Base-by-base conservation (phyloP, 1,139 yeast genomes). In the Yamadazyma atmosphaerica region DNA sequence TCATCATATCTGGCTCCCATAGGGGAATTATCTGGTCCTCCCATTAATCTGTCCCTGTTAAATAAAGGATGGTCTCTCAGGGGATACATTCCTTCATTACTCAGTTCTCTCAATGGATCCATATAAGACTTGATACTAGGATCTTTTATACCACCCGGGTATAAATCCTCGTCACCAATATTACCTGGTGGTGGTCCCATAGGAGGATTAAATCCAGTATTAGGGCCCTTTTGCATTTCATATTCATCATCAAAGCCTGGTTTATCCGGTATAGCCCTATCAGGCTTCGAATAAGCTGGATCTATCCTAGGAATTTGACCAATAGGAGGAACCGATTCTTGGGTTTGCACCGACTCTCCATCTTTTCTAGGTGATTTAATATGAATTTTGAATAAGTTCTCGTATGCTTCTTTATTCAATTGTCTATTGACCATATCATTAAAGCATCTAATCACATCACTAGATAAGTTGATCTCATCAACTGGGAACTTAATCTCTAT, bases 191-290 rank as follows among this genome's bases (percentile, higher is more conserved):
- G 34, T 9, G 35, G 29, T 8, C 37, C 24, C 6, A 27, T 2
- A 69, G 46, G 2, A 72, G 73, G 30, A 59, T 49, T n/a, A n/a
- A n/a, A n/a, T n/a, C n/a, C 13, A 34, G 29, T 15, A n/a, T 33
- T 17, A 28, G 27, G 14, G 46, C 26, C 26, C 11, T 27, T 5
- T 34, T 45, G 48, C 38, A 74, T 59, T 47, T 76, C 75, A 45
- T 74, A 73, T 49, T 79, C 83, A 52, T 78, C 83, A 31, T 79
- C 83, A 53, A 79, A 79, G 15, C 70, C 75, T 1, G 83, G 83
- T 58, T 72, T 73, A 45, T 71, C 78, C 24, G 48, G 44, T 13
- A 44, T 34, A 21, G 16, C 32, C n/a, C 27, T 32, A 14, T 30
- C 31, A 4, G 26, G 19, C 16, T 33, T 33, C 6, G 48, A 36